Base-by-base conservation (phyloP, 768 basidiomycete genomes). In the Sporobolomyces pararoseus region DNA sequence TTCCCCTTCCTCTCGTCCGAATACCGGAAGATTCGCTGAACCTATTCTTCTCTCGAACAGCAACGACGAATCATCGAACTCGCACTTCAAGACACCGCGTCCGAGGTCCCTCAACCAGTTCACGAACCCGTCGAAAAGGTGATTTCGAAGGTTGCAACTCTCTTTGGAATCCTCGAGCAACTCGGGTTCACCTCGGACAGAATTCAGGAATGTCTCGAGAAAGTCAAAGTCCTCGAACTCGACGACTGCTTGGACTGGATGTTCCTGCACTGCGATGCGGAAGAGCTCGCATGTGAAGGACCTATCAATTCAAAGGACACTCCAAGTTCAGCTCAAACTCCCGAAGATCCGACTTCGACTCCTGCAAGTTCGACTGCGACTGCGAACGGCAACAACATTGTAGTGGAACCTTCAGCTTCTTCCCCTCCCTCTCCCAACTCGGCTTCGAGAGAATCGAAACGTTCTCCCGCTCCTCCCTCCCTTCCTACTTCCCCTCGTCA, bases 171-270 rank as follows among this genome's bases (percentile, higher is more conserved):
- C 32, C 81, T 97, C 31, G 82, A 88, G 70, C 84, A 89, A 55
- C 82, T 93, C 29, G 90, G 90, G 5, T 91, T 91, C 77, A 79
- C 83, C 2, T 86, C 89, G 75, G 83, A 83, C 16, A 81, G 85
- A 61, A 87, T 91, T 9, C 83, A 85, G 57, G 84, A 88, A 74
- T 96, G 91, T 78, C 79, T 98, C 52, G 80, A 81, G 59, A 79
- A 83, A 9, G 85, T 91, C 32, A 79, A 81, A 32, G 84, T 87
- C 17, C 80, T 88, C 37, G 89, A 90, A 31, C 80, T 91, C n/a
- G 94, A 97, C 21, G 89, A 91, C 60, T 91, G 90, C 14, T 84
- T 89, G 62, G 88, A 93, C 77, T 97, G 95, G 95, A 91, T 95
- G 73, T 85, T 84, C 77, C 73, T 87, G 9, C 84, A 87, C 78